Base-by-base conservation (phyloP, 2,329 filamentous ascomycete species). In the Ophiostoma fasciatum region DNA sequence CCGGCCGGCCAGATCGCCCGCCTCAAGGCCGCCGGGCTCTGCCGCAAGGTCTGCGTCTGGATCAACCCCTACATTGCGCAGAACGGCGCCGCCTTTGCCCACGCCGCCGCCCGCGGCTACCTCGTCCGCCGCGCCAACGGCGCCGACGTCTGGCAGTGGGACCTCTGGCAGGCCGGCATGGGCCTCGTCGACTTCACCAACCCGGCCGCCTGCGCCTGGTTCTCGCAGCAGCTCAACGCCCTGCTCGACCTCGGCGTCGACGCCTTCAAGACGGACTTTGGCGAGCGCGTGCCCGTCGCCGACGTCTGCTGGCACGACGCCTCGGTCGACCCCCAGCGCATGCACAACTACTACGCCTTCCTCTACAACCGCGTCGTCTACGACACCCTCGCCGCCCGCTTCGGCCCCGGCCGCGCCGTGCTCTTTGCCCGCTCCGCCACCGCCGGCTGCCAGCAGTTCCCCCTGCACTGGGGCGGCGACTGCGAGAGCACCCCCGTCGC, bases 341-440 rank as follows among this genome's bases (percentile, higher is more conserved):
- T 83, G 78, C 79, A 82, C 58, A 83, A 83, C 55, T 82, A 71
- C 58, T 83, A 82, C 52, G 66, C 78, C n/a, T 77, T 78, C 49
- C 55, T 75, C 4, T 83, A 80, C 60, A 83, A 82, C 62, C 70
- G 74, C 45, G 54, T 71, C 38, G 77, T 82, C 7, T 82, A 78
- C 50, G 69, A 78, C 47, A 66, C 74, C 1, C 61, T 82, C 11
- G 66, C 74, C 49, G 58, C 59, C 38, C 59, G 64, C n/a, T 62
- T 59, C 45, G 66, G 57, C 43, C 56, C 46, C 48, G 63, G 51
- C 47, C 66, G 74, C 42, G 70, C 78, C 28, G 65, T 82, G 1
- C 56, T 68, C 11, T 83, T 82, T 49, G 77, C 78, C 2, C 66
- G 79, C 19, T 63, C 72, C 27, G 75, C 78, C 14, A 73, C 69